phyloP scores from a whole-genome alignment of 345 rosid genomes.

The Hypericum androsaemum region DNA sequence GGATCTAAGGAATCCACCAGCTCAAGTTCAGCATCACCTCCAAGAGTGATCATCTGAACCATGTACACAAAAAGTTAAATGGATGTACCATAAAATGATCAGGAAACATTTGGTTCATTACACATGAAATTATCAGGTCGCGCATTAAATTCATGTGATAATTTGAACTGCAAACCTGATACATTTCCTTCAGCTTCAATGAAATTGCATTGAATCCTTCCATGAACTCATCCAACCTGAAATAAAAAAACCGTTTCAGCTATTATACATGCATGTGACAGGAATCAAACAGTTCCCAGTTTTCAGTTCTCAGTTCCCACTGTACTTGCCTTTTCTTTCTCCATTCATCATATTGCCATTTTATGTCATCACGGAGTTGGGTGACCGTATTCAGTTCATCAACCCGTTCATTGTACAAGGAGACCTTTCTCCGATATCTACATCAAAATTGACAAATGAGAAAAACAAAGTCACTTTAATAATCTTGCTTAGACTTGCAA shows the following conservation, averaged over 20 bases:
- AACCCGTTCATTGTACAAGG: conserved; percentile 63
- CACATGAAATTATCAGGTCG: too few species aligned
- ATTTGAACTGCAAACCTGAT: conserved; percentile 54
- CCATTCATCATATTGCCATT: conserved; percentile 78
- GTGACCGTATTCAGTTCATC: conserved; percentile 69
- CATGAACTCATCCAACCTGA: conserved; percentile 97
- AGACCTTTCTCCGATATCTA: conserved; percentile 74
- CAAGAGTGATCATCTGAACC: conserved; percentile 87
- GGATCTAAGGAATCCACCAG: conserved; percentile 96
- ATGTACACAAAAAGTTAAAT: background rate
- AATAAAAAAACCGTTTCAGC: conserved; percentile 16
- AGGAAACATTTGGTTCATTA: too few species aligned
- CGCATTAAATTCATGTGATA: background rate
- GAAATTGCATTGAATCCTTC: conserved; percentile 91
- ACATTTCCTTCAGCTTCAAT: conserved; percentile 93
- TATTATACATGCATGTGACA: background rate
- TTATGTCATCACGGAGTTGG: conserved; percentile 71
- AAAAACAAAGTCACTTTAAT: background rate
- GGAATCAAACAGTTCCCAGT: too few species aligned
- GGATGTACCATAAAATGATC: too few species aligned
- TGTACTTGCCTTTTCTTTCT: conserved; percentile 62
- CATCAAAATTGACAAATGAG: conserved; percentile 4
- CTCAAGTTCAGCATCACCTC: conserved; percentile 98
- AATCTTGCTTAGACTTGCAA: background rate
- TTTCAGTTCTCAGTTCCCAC: too few species aligned